Evolutionary conservation across 805 yeast genomes (phyloP).

Genomic region (Starmerella davenportii): DNA sequence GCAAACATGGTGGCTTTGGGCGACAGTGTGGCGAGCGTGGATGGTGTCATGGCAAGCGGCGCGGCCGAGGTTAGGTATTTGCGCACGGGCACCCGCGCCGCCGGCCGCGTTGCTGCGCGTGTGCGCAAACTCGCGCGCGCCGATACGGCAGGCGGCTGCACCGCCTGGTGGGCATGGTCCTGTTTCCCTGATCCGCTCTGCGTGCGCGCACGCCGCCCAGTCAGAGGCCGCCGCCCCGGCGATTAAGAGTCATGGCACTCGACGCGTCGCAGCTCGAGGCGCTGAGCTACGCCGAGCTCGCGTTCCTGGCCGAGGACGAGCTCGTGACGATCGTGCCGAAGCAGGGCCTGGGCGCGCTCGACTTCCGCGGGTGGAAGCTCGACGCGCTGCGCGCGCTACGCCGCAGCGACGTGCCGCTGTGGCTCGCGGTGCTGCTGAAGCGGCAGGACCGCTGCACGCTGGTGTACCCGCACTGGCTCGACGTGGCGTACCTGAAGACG

Average conservation of each 20-base stretch:
- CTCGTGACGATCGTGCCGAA: slow-evolving; percentile 59
- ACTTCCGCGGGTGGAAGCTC: slow-evolving; percentile 41
- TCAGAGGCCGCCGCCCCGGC: no score
- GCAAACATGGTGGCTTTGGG: no score
- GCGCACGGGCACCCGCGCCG: no score
- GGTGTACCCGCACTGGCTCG: slow-evolving; percentile 74
- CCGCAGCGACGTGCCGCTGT: slow-evolving; percentile 54
- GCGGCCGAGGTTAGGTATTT: no score
- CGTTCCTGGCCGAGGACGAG: slow-evolving; percentile 72
- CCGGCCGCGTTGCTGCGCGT: no score
- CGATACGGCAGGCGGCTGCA: no score
- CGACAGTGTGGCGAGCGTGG: no score
- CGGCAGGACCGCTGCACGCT: slow-evolving; percentile 74
- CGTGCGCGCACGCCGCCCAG: no score
- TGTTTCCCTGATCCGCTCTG: no score
- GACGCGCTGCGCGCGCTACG: slow-evolving; percentile 52
- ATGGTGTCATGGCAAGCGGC: no score
- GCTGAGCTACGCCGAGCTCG: slow-evolving; percentile 36
- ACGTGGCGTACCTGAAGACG: slow-evolving; percentile 33
- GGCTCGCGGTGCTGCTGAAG: slow-evolving; percentile 73
- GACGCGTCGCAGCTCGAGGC: neutral
- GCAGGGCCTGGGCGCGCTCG: slow-evolving; percentile 45
- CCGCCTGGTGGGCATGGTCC: no score
- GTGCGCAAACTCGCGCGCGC: no score
- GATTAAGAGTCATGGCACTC: neutral